phyloP scores from a whole-genome alignment of 176 grass and related monocot genomes.

The Paspalum notatum region DNA sequence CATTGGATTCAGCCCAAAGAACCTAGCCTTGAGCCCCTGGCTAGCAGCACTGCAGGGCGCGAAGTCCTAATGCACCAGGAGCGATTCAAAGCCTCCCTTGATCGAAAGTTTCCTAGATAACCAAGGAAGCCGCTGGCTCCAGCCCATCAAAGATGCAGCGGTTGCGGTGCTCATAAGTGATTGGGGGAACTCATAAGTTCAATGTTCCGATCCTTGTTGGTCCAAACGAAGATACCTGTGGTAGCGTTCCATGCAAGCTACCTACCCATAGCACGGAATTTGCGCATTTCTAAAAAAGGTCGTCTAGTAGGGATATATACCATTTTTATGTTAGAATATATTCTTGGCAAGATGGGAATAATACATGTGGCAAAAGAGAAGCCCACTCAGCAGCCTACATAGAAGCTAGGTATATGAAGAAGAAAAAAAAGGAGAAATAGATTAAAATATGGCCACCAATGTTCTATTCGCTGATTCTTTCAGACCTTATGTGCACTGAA shows the following conservation, averaged over 20 bases:
- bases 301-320: slow-evolving; percentile 13
- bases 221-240: slow-evolving; percentile 13
- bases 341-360: slow-evolving; percentile 13
- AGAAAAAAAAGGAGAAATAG: neutral
- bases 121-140: no score
- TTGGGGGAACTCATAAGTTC: neutral
- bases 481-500: neutral
- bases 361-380: neutral
- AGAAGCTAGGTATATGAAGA: neutral
- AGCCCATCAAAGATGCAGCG: no score
- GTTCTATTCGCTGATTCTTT: slow-evolving; percentile 6
- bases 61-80: no score
- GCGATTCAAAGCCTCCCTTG: no score
- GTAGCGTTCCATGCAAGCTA: slow-evolving; percentile 26
- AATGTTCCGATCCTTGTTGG: slow-evolving; percentile 2
- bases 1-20: no score
- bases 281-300: slow-evolving; percentile 20
- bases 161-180: no score
- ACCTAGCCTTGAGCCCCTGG: no score
- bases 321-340: slow-evolving; percentile 30
- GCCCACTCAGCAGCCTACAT: neutral
- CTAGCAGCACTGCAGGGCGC: no score
- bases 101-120: no score
- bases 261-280: neutral
- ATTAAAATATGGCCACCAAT: neutral